A percentile compares a stretch with the other conserved stretches of the same genome.
Conservation (phyloP, 257 asterid genomes). For the Solanum arcanum region DNA sequence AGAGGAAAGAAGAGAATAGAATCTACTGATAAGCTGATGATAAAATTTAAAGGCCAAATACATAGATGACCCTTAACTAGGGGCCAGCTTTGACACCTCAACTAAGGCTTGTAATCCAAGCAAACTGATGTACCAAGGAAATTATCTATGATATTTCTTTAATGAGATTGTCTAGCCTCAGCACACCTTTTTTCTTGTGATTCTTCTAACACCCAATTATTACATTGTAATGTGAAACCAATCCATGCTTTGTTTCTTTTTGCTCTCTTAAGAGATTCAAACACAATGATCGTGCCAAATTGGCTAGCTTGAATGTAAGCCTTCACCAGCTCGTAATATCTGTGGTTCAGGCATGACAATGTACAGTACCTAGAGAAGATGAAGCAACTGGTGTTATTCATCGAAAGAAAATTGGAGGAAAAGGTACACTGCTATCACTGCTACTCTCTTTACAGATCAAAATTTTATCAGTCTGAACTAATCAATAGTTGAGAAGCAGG, state of each 20-base stretch:
- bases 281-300: neutral
- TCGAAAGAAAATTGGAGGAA: conserved; percentile 78
- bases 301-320: neutral
- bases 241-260: neutral
- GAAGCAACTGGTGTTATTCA: conserved; percentile 84
- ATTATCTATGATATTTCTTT: neutral
- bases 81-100: neutral
- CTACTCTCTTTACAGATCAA: neutral
- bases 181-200: neutral
- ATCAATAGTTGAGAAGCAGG: neutral
- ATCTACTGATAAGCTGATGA: neutral
- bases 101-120: neutral
- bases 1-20: neutral
- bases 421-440: conserved; percentile 35
- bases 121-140: neutral
- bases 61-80: neutral
- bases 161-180: neutral
- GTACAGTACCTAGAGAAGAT: conserved; percentile 85
- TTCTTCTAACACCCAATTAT: neutral
- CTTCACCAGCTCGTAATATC: neutral
- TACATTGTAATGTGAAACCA: neutral
- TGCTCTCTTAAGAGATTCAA: neutral
- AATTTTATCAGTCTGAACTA: neutral
- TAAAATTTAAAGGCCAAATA: neutral
- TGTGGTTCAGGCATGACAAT: conserved; percentile 81